Conservation (phyloP, 306 rosid genomes). For the Trichosanthes truncata region DNA sequence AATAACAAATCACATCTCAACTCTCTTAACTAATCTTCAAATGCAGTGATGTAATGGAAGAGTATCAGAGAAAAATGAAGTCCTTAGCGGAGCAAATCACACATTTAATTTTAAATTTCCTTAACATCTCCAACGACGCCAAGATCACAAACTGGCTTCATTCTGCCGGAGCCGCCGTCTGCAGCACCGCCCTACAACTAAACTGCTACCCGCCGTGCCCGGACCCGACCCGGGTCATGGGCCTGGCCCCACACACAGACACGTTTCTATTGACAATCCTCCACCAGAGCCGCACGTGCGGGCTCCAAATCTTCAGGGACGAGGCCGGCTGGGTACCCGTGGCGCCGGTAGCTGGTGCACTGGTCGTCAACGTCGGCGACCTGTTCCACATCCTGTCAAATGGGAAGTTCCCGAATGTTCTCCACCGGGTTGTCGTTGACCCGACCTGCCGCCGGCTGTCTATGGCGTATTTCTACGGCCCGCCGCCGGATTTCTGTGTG, state of each 20-base stretch:
- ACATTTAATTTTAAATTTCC: constrained; percentile 16
- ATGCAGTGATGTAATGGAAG: constrained; percentile 40
- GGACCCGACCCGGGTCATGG: constrained; percentile 55
- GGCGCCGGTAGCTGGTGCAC: constrained; percentile 23
- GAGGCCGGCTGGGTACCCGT: constrained; percentile 50
- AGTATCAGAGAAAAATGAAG: constrained; percentile 48
- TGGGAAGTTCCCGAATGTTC: constrained; percentile 25
- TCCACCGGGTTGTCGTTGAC: constrained; percentile 52
- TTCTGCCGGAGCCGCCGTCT: not conserved
- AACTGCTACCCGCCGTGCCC: constrained; percentile 67
- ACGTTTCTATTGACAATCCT: constrained; percentile 55
- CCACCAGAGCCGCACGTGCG: constrained; percentile 38
- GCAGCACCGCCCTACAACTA: constrained; percentile 37
- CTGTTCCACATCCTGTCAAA: constrained; percentile 48
- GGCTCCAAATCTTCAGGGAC: constrained; percentile 50
- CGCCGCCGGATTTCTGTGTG: constrained; percentile 31
- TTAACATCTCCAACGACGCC: constrained; percentile 15
- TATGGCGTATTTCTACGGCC: constrained; percentile 44
- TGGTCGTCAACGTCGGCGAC: constrained; percentile 56
- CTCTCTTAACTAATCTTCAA: not conserved
- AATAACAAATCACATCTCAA: not conserved
- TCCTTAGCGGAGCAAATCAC: constrained; percentile 32
- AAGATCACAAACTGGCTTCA: constrained; percentile 29
- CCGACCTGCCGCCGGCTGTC: constrained; percentile 30
- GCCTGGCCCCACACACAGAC: constrained; percentile 76